These are phyloP conservation scores for Mycosphaerelloides madeirae DNA, from an alignment of 2,329 filamentous ascomycete genomes.

Conservation along the genomic window DNA sequence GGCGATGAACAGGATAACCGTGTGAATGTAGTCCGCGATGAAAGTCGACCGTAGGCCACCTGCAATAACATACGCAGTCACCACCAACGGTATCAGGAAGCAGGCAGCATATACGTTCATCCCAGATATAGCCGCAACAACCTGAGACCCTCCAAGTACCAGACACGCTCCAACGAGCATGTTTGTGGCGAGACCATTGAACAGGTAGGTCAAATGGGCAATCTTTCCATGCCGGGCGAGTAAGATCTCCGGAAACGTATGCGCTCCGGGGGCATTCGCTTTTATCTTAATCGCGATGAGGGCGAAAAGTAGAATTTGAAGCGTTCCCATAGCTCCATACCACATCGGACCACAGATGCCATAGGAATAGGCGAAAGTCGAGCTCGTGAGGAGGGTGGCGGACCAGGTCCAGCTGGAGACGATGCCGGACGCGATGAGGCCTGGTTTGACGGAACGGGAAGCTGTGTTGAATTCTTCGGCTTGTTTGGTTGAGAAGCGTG, in stretches of 20 bases:
- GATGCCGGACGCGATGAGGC: constrained; percentile 78
- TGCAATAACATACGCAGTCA: constrained; percentile 34
- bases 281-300: constrained; percentile 43
- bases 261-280: constrained; percentile 37
- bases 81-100: constrained; percentile 42
- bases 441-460: constrained; percentile 79
- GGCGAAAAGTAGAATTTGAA: constrained; percentile 43
- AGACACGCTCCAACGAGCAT: constrained; percentile 42
- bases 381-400: constrained; percentile 33
- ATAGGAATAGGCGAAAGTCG: constrained; percentile 35
- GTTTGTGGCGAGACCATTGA: constrained; percentile 41
- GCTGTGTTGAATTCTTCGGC: constrained; percentile 83
- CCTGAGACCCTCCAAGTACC: constrained; percentile 43
- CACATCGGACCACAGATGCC: constrained; percentile 36
- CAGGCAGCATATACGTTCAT: constrained; percentile 45
- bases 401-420: constrained; percentile 75
- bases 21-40: constrained; percentile 38
- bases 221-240: constrained; percentile 35
- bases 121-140: constrained; percentile 41
- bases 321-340: constrained; percentile 43
- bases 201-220: constrained; percentile 29
- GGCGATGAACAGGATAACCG: constrained; percentile 40
- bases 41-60: constrained; percentile 42
- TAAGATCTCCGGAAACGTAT: constrained; percentile 42
- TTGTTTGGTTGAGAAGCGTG: constrained; percentile 24